phyloP scores from a whole-genome alignment of 1,284 basidiomycete species.

The Pisolithus thermaeus region DNA sequence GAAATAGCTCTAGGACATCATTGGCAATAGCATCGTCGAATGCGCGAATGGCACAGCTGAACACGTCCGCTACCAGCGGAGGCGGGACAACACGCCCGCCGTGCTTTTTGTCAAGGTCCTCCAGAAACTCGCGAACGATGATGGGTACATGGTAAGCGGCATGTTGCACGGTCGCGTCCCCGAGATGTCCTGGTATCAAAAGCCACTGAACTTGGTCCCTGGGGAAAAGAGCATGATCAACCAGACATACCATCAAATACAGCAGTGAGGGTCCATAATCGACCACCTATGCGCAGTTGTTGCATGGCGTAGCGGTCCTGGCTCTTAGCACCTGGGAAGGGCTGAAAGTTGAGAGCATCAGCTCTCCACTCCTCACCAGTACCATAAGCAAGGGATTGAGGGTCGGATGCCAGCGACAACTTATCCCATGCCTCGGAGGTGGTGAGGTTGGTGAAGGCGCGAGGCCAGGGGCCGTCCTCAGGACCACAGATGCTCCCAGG shows the following conservation, averaged over 20 bases:
- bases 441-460: constrained; percentile 45
- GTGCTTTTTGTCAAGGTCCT: constrained; percentile 35
- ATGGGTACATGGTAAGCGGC: constrained; percentile 62
- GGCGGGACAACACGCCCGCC: constrained; percentile 33
- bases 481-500: constrained; percentile 53
- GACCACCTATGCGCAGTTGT: constrained; percentile 49
- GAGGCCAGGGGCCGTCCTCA: constrained; percentile 59
- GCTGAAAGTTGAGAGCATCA: constrained; percentile 60
- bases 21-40: constrained; percentile 65
- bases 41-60: constrained; percentile 49
- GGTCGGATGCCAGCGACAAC: constrained; percentile 43
- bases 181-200: constrained; percentile 49
- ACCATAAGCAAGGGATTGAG: constrained; percentile 40
- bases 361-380: constrained; percentile 36
- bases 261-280: constrained; percentile 56
- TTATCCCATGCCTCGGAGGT: constrained; percentile 45
- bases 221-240: too few species aligned
- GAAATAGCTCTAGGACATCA: constrained; percentile 57
- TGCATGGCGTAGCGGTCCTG: constrained; percentile 62
- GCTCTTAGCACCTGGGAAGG: constrained; percentile 39
- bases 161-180: constrained; percentile 63
- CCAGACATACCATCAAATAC: constrained; percentile 58
- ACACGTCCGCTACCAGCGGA: constrained; percentile 45
- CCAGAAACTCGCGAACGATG: constrained; percentile 54
- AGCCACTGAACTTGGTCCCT: not conserved